A percentile compares a stretch with the other conserved stretches of the same genome.
Conservation (phyloP, 768 basidiomycete species). For the Phaffia australis region DNA sequence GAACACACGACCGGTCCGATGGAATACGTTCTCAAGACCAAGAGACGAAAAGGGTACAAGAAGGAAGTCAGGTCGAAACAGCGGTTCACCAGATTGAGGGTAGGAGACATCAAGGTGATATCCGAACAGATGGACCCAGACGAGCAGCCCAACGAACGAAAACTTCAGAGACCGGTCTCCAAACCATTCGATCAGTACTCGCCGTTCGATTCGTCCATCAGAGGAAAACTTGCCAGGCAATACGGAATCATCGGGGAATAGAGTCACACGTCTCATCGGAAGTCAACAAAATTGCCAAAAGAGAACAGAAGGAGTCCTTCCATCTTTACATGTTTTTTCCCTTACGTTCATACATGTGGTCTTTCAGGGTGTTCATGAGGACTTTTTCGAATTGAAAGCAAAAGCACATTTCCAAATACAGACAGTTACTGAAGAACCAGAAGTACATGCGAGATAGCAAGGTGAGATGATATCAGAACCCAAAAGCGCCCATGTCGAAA, state of each 20-base stretch:
- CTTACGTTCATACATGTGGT: too few relatives aligned
- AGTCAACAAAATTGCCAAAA: too few relatives aligned
- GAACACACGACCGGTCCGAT: slow-evolving; percentile 94
- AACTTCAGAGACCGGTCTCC: background rate
- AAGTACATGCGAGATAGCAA: too few relatives aligned
- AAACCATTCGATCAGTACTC: slow-evolving; percentile 11
- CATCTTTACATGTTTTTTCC: too few relatives aligned
- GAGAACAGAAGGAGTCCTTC: too few relatives aligned
- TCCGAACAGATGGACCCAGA: background rate
- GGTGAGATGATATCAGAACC: slow-evolving; percentile 7
- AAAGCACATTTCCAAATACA: too few relatives aligned
- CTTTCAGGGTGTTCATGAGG: too few relatives aligned
- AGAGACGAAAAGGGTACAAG: slow-evolving; percentile 94
- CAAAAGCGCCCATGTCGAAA: slow-evolving; percentile 32
- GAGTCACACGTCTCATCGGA: too few relatives aligned
- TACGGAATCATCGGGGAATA: slow-evolving; percentile 8
- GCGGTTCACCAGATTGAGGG: slow-evolving; percentile 84
- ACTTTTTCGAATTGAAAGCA: too few relatives aligned
- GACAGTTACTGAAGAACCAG: too few relatives aligned
- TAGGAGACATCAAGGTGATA: slow-evolving; percentile 55
- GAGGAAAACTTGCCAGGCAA: slow-evolving; percentile 11
- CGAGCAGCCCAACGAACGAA: slow-evolving; percentile 13
- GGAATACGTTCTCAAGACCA: slow-evolving; percentile 90
- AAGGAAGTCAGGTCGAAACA: slow-evolving; percentile 89
- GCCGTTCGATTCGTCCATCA: background rate